These are phyloP conservation scores for Cordyceps tenuipes DNA, from an alignment of 2,329 filamentous ascomycete genomes.

Conservation along the genomic window DNA sequence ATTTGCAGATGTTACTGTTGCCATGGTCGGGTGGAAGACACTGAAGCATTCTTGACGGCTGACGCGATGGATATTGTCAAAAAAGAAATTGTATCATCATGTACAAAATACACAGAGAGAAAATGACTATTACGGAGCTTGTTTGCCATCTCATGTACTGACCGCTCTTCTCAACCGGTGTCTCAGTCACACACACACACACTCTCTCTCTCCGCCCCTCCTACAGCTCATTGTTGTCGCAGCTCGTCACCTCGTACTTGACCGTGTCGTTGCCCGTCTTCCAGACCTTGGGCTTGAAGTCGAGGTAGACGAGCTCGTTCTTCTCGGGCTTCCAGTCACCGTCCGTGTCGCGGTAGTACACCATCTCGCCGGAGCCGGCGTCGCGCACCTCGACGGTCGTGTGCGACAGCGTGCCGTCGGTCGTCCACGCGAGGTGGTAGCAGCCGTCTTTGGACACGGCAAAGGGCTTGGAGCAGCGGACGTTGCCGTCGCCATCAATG, in stretches of 20 bases:
- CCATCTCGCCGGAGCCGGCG: constrained; percentile 30
- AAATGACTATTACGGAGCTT: not conserved
- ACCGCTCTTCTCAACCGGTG: not conserved
- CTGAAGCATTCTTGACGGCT: too few relatives aligned
- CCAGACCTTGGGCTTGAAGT: constrained; percentile 38
- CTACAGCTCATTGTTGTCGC: constrained; percentile 8
- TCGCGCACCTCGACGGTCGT: constrained; percentile 29
- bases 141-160: not conserved
- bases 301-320: constrained; percentile 35
- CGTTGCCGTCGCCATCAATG: constrained; percentile 29
- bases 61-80: not conserved
- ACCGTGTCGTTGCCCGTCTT: constrained; percentile 36
- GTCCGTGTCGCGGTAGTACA: constrained; percentile 37
- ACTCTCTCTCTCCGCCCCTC: too few relatives aligned
- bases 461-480: constrained; percentile 33
- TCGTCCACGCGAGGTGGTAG: constrained; percentile 34
- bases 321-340: constrained; percentile 37
- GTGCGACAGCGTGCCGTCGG: constrained; percentile 29
- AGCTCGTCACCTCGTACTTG: constrained; percentile 27
- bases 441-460: constrained; percentile 28
- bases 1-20: not conserved
- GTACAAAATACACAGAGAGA: not conserved
- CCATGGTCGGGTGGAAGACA: too few relatives aligned
- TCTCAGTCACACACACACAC: not conserved
- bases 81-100: not conserved